Base-by-base conservation (phyloP, 371 early-diverging fungal genomes). In the Haplosporangium sp. region DNA sequence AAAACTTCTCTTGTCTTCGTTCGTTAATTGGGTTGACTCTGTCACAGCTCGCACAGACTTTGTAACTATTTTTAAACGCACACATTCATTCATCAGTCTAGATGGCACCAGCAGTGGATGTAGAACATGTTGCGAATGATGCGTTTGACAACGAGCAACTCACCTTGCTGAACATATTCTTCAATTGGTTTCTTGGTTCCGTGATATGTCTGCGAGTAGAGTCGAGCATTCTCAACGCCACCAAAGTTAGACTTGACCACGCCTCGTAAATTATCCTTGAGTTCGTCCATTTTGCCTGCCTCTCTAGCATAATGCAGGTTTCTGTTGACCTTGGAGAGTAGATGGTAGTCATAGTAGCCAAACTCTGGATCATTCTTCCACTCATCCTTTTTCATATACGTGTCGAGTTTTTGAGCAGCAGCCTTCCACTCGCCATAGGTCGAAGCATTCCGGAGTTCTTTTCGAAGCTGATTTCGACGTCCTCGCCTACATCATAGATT, bases 111-210 rank as follows among this genome's bases (percentile, higher is more conserved):
- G 16, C 18, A 14, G 21, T 14, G 29, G 0, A 21, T 47, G 6
- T 1, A 29, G 29, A 29, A 29, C 29, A 12, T 11, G 51, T 6
- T 8, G 21, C 45, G 40, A 66, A 60, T n/a, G 6, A n/a, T 16
- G 14, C 13, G 55, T 18, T 21, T 13, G 9, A 13, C n/a, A 14
- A 6, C 20, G 40, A 7, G n/a, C 51, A 16, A 13, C 38, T 47
- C 80, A 87, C 90, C 90, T 87, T 95, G 94, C 29, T 91, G 90
- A 0, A 94, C 87, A 60, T 92, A 96, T 43, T 89, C 89, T 41
- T 94, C 93, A 11, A 96, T 89, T 0, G 94, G 83, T 5, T 67
- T 64, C 59, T 95, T 95, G 14, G 96, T 93, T 11, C 95, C 95
- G 47, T 91, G 84, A 66, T 93, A 91, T 5, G 92, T 88, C 50